Evolutionary conservation across 2,329 filamentous ascomycete species (phyloP), one percentile per base, ranked within the genome.

Genomic region (Fusarium sublunatum): DNA sequence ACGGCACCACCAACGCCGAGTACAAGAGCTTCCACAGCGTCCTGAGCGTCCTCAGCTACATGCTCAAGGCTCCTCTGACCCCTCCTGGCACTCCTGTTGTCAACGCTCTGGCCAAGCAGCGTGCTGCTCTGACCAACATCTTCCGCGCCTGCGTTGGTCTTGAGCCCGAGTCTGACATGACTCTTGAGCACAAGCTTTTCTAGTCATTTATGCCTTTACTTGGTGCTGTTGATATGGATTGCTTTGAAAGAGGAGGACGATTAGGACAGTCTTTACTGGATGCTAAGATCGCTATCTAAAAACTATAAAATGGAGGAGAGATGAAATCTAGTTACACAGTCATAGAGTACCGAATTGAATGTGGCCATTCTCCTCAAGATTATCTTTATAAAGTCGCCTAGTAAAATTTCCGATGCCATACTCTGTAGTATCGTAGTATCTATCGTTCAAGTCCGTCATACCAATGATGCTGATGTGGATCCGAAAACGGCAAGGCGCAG

Each of bases 121-220:
- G 95, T 69, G 90, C 88, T 68, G 93, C 93, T 39, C 79, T 99
- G 77, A 95, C 91, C 78, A 99, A 99, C 84, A 97, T 99, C 81
- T 96, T 99, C 89, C 93, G 94, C 74, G 95, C 95, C 67, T 98
- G 94, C 74, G 90, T 99, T 72, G 95, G 95, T 67, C 86, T 99
- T 59, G 92, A 97, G 85, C 95, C 95, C 13, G 95, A 99, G 86
- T 95, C 90, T 55, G 95, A 99, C 77, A 99, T 99, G 95, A 97
- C 93, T 36, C 86, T 98, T 49, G 95, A 99, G 86, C 94, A 98
- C 84, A 99, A 98, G 88, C 86, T 98, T 65, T 93, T 97, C 76
- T 91, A 86, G 78, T 56, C 38, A 35, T 31, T 22, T 5, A 45
- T 19, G 32, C 26, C 12, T 36, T 22, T 35, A 29, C 41, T 64